Evolutionary conservation across 306 rosid species (phyloP).

Genomic region (Pyrus communis): DNA sequence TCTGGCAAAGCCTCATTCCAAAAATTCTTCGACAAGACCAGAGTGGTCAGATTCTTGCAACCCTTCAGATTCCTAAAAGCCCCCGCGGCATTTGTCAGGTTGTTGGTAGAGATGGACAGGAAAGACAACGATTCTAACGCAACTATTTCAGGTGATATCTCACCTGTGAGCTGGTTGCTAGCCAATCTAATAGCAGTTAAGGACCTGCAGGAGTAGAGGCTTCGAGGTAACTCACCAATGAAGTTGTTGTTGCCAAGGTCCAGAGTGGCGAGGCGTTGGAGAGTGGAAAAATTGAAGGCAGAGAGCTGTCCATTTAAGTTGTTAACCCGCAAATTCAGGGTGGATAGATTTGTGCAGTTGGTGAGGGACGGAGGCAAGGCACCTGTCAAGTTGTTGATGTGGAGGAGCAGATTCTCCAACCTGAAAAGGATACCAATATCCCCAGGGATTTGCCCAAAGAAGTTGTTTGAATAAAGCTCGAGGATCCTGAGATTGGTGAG

Average conservation of each 20-base stretch:
- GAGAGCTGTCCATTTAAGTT: slow-evolving; percentile 55
- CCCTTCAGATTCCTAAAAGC: slow-evolving; percentile 54
- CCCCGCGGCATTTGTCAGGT: slow-evolving; percentile 45
- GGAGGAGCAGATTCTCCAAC: slow-evolving; percentile 53
- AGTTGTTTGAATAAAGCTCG: slow-evolving; percentile 63
- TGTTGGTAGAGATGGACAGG: slow-evolving; percentile 65
- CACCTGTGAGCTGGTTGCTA: slow-evolving; percentile 50
- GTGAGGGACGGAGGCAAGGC: slow-evolving; percentile 48
- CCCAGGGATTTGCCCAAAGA: slow-evolving; percentile 45
- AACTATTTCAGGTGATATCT: slow-evolving; percentile 52
- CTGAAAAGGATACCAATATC: slow-evolving; percentile 59
- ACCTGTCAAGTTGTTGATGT: slow-evolving; percentile 66
- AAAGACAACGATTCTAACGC: slow-evolving; percentile 56
- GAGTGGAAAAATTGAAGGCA: slow-evolving; percentile 52
- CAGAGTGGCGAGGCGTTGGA: slow-evolving; percentile 45
- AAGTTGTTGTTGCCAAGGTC: slow-evolving; percentile 79
- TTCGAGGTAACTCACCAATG: slow-evolving; percentile 56
- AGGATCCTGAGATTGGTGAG: slow-evolving; percentile 55
- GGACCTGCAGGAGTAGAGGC: slow-evolving; percentile 71
- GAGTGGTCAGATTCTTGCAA: slow-evolving; percentile 64
- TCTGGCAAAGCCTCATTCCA: slow-evolving; percentile 44
- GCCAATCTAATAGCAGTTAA: slow-evolving; percentile 73
- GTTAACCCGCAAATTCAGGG: slow-evolving; percentile 75
- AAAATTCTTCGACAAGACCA: slow-evolving; percentile 51
- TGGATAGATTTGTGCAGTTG: slow-evolving; percentile 57